Conservation (phyloP, 371 early-diverging fungal species). For the Basidiobolus meristosporus region DNA sequence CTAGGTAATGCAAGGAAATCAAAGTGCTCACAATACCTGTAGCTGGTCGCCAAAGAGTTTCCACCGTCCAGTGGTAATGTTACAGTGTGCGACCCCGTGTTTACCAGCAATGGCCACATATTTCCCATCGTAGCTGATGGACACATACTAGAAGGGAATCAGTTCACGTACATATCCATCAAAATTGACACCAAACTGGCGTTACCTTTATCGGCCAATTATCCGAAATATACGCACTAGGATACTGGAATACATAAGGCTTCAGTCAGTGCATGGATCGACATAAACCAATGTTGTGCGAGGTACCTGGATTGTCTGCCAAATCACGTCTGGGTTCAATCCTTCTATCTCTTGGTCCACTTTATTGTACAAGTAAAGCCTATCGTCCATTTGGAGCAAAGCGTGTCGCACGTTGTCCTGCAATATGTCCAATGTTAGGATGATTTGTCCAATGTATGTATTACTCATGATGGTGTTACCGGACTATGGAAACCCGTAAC, state of each 20-base stretch:
- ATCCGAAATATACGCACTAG: conserved; percentile 50
- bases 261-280: background rate
- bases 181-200: background rate
- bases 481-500: conserved; percentile 28
- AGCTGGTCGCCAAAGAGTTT: conserved; percentile 70
- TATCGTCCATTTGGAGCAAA: conserved; percentile 45
- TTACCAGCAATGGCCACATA: conserved; percentile 65
- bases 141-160: conserved; percentile 21
- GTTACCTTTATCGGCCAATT: conserved; percentile 70
- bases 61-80: conserved; percentile 52
- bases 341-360: conserved; percentile 43
- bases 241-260: conserved; percentile 21
- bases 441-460: background rate
- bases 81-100: conserved; percentile 63
- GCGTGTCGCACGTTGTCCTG: conserved; percentile 49
- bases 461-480: conserved; percentile 10
- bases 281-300: background rate
- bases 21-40: conserved; percentile 14
- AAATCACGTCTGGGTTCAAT: conserved; percentile 51
- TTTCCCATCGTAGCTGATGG: conserved; percentile 42
- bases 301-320: conserved; percentile 51
- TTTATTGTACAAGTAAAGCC: conserved; percentile 44
- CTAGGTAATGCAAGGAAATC: background rate
- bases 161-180: background rate
- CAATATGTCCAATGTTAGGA: background rate